Evolutionary conservation across 1,139 yeast genomes (phyloP).

Genomic region (Meyerozyma elateridarum): DNA sequence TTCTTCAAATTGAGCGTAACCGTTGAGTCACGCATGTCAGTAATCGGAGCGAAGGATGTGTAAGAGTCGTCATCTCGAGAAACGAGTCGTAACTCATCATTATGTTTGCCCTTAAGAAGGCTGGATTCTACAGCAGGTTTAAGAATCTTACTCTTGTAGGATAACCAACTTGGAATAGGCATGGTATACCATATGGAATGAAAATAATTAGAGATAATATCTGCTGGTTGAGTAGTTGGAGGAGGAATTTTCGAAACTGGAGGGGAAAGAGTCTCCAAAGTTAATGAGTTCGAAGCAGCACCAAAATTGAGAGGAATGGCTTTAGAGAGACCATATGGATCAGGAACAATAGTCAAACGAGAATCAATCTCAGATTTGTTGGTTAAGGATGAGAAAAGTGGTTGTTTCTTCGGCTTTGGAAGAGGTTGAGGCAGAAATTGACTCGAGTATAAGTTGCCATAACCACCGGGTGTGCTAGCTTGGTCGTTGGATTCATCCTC

Average conservation of each 20-base stretch:
- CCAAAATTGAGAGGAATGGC: slow-evolving; percentile 49
- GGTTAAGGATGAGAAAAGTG: slow-evolving; percentile 65
- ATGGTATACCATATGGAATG: slow-evolving; percentile 88
- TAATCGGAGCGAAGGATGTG: slow-evolving; percentile 72
- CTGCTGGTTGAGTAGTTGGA: slow-evolving; percentile 61
- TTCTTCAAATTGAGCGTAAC: slow-evolving; percentile 61
- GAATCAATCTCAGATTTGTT: slow-evolving; percentile 65
- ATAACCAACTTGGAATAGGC: slow-evolving; percentile 79
- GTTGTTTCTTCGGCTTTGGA: slow-evolving; percentile 37
- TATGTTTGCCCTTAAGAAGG: slow-evolving; percentile 16
- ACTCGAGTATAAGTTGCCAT: slow-evolving; percentile 16
- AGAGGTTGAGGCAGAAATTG: slow-evolving; percentile 19
- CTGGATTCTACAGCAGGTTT: slow-evolving; percentile 24
- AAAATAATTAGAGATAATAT: slow-evolving; percentile 63
- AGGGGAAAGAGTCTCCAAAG: slow-evolving; percentile 50
- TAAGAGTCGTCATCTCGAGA: slow-evolving; percentile 40
- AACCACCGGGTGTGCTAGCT: slow-evolving; percentile 12
- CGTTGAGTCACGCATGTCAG: slow-evolving; percentile 68
- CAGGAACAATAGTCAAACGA: slow-evolving; percentile 56
- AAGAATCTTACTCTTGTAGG: slow-evolving; percentile 36
- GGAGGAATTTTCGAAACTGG: slow-evolving; percentile 42
- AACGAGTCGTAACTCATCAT: slow-evolving; percentile 17
- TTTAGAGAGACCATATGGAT: slow-evolving; percentile 53
- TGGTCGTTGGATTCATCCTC: slow-evolving; percentile 17
- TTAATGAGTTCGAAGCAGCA: slow-evolving; percentile 23